These are phyloP conservation scores for Glycyrrhiza uralensis DNA, from an alignment of 306 rosid species.

Conservation along the genomic window DNA sequence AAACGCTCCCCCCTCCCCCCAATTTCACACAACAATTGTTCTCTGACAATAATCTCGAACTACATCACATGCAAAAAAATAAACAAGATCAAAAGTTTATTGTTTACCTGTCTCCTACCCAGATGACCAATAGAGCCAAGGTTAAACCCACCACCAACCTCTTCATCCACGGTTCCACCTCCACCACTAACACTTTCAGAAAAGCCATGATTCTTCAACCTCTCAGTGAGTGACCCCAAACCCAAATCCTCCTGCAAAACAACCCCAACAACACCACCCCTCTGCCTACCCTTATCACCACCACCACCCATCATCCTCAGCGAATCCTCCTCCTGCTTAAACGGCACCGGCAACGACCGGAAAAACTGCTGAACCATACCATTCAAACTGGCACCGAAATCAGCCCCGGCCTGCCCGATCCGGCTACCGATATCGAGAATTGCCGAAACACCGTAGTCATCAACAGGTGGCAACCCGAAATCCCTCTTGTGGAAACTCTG, in stretches of 20 bases:
- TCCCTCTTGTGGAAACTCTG: conserved; percentile 62
- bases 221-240: conserved; percentile 49
- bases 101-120: conserved; percentile 84
- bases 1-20: background rate
- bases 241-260: conserved; percentile 56
- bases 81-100: background rate
- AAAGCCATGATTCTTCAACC: conserved; percentile 56
- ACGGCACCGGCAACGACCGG: conserved; percentile 72
- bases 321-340: conserved; percentile 54
- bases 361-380: conserved; percentile 91
- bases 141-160: conserved; percentile 62
- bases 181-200: conserved; percentile 53
- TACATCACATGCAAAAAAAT: background rate
- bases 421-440: conserved; percentile 76
- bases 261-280: conserved; percentile 43
- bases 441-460: conserved; percentile 63
- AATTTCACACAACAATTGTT: background rate
- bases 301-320: conserved; percentile 32
- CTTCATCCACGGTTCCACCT: conserved; percentile 64
- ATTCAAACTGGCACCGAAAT: conserved; percentile 85
- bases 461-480: conserved; percentile 44
- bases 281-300: conserved; percentile 45
- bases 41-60: background rate
- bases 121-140: conserved; percentile 58
- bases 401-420: conserved; percentile 93